Conservation (phyloP, 768 basidiomycete species). For the Leucogyrophana mollusca region DNA sequence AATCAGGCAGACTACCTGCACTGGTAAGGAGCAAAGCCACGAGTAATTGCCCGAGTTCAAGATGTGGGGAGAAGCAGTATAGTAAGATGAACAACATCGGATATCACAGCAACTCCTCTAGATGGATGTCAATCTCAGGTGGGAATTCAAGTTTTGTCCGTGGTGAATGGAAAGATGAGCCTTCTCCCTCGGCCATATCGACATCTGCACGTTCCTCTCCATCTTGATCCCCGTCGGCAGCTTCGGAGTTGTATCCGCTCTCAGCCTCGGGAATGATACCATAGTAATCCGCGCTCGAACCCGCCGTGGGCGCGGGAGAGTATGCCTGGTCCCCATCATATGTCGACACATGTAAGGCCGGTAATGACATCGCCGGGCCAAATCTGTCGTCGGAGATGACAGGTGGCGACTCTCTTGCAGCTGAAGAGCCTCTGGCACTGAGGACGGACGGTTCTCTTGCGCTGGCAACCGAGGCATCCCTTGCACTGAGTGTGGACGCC, state of each 20-base stretch:
- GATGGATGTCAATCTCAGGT: constrained; percentile 27
- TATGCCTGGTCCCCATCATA: constrained; percentile 34
- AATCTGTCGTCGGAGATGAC: constrained; percentile 25
- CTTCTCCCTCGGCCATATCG: constrained; percentile 15
- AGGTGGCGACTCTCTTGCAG: constrained; percentile 27
- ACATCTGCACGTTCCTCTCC: constrained; percentile 14
- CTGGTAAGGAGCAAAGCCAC: no score
- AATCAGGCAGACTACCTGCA: no score
- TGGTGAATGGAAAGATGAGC: constrained; percentile 6
- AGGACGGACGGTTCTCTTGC: constrained; percentile 18
- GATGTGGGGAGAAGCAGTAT: no score
- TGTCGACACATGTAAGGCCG: constrained; percentile 21
- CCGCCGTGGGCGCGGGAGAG: constrained; percentile 52
- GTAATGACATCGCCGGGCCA: constrained; percentile 23
- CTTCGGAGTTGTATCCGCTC: constrained; percentile 59
- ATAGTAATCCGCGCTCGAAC: constrained; percentile 46
- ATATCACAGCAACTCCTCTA: constrained; percentile 20
- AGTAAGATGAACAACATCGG: not conserved
- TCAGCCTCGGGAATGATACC: constrained; percentile 38
- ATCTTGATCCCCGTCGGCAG: constrained; percentile 21
- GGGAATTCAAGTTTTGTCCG: constrained; percentile 11
- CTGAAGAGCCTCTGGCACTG: constrained; percentile 24
- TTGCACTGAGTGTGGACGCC: constrained; percentile 20
- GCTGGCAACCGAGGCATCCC: constrained; percentile 5
- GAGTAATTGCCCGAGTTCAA: no score